Conservation (phyloP, 2,329 filamentous ascomycete genomes). For the Colletotrichum higginsianum region DNA sequence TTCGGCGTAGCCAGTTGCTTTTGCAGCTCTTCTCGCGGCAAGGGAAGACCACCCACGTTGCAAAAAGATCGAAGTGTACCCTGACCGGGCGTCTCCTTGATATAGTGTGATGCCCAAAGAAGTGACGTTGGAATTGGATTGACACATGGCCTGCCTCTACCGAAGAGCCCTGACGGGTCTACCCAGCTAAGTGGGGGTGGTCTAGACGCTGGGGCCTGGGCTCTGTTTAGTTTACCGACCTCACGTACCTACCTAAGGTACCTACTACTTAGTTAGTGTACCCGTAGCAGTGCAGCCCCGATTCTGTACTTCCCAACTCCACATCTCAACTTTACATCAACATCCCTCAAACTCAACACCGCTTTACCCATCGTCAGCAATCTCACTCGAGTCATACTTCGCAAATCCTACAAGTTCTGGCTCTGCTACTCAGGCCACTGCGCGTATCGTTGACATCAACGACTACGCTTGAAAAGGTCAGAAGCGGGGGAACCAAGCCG, state of each 20-base stretch:
- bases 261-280: too few species aligned
- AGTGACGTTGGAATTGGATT: slow-evolving; percentile 12
- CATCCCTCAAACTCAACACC: slow-evolving; percentile 11
- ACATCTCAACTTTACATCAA: slow-evolving; percentile 25
- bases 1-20: neutral
- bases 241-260: too few species aligned
- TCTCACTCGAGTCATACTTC: neutral
- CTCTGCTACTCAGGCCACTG: too few species aligned
- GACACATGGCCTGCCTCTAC: slow-evolving; percentile 14
- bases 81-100: neutral
- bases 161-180: neutral
- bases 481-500: slow-evolving; percentile 8
- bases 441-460: neutral
- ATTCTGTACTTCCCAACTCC: slow-evolving; percentile 19
- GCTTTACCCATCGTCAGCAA: neutral
- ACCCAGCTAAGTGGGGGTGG: slow-evolving; percentile 18
- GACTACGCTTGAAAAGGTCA: neutral
- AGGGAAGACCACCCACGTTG: neutral
- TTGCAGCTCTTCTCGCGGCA: neutral
- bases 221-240: slow-evolving; percentile 12
- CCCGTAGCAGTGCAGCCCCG: neutral
- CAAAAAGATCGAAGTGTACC: neutral
- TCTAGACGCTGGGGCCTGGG: slow-evolving; percentile 6
- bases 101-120: neutral
- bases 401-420: neutral